These are phyloP conservation scores for Schizosaccharomyces osmophilus DNA, from an alignment of 805 yeast genomes.

Conservation along the genomic window DNA sequence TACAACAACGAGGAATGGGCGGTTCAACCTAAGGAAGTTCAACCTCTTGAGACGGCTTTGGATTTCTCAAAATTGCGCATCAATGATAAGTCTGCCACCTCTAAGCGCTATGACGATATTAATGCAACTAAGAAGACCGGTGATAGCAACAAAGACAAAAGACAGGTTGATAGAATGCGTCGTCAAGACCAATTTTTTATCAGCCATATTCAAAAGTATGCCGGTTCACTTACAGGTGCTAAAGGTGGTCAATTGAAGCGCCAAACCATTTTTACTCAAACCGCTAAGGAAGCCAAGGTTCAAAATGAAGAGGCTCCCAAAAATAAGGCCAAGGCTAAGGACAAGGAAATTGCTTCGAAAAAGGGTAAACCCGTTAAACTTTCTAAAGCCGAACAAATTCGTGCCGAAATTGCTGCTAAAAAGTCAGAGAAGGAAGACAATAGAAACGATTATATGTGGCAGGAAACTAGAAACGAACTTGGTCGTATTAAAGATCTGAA, in stretches of 20 bases:
- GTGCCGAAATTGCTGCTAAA: conserved; percentile 1
- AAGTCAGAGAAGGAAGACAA: background rate
- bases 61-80: background rate
- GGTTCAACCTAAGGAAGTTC: background rate
- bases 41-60: background rate
- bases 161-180: background rate
- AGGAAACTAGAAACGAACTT: background rate
- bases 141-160: background rate
- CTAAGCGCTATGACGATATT: background rate
- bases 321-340: background rate
- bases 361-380: background rate
- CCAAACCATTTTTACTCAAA: background rate
- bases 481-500: background rate
- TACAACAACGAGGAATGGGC: background rate
- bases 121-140: background rate
- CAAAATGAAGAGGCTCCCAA: background rate
- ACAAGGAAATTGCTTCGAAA: background rate
- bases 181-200: conserved; percentile 1
- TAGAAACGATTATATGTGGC: background rate
- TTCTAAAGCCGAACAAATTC: background rate
- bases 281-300: background rate
- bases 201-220: conserved; percentile 1
- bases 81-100: background rate
- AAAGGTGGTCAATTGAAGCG: conserved; percentile 1
- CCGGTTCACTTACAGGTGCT: conserved; percentile 1